A percentile compares a stretch with the other conserved stretches of the same genome.
These are phyloP conservation scores for Macadamia integrifolia DNA, from an alignment of 164 flowering plant species.

Conservation along the genomic window DNA sequence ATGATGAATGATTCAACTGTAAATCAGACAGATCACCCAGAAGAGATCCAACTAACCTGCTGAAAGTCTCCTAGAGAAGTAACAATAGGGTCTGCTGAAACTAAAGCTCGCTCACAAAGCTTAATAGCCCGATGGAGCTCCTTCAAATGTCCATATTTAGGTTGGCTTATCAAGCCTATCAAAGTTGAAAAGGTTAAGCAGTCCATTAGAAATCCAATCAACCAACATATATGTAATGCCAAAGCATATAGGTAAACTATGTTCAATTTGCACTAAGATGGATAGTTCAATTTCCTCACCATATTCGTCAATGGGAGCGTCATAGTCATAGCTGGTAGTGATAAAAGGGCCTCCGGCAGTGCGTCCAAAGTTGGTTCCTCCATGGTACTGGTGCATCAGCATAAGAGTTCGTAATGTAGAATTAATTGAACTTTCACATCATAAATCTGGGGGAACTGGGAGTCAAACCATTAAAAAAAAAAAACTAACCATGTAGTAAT, in stretches of 20 bases:
- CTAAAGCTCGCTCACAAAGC: conserved; percentile 66
- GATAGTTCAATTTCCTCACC: conserved; percentile 40
- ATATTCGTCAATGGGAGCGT: conserved; percentile 98
- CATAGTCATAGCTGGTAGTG: conserved; percentile 95
- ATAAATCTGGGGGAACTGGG: background rate
- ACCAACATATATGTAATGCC: background rate
- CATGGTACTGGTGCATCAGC: conserved; percentile 64
- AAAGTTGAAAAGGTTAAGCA: conserved; percentile 3
- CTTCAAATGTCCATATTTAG: conserved; percentile 89
- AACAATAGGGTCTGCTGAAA: conserved; percentile 74
- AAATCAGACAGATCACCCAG: background rate
- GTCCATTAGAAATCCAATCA: background rate
- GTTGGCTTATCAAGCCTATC: conserved; percentile 79
- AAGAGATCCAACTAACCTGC: conserved; percentile 34
- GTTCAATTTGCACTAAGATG: background rate
- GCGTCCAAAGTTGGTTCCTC: conserved; percentile 98
- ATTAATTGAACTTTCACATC: background rate
- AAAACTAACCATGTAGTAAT: conserved; percentile 83
- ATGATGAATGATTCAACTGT: background rate
- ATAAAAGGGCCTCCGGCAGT: conserved; percentile 96
- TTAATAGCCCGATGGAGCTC: conserved; percentile 85
- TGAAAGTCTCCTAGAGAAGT: conserved; percentile 64
- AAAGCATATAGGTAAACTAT: background rate
- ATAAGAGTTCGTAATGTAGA: background rate
- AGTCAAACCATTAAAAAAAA: background rate